Evolutionary conservation across 2,329 filamentous ascomycete genomes (phyloP), one percentile per base, ranked within the genome.

Genomic region (Claviceps sp.): DNA sequence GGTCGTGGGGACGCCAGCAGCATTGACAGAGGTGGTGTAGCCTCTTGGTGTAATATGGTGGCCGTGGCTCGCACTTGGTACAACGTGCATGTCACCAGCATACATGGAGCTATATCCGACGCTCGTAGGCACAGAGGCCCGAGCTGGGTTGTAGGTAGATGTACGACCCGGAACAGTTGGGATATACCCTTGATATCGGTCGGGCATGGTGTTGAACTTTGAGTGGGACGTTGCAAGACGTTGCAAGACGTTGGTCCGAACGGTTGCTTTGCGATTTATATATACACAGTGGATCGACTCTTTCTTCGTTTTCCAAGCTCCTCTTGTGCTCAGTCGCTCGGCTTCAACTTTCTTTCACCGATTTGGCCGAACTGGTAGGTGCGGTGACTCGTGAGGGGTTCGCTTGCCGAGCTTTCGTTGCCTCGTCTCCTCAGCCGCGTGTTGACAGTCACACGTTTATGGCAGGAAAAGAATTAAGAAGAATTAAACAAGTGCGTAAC

Each of bases 81-180:
- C 67, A 56, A 74, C 71, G 56, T 81, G 76, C 53, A 77, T 68
- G 59, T 81, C 78, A 50, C 74, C 72, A 54, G 69, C 68, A 56
- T 78, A 78, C 52, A 72, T 65, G 54, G 72, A 68, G 59, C 67
- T 72, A 61, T 76, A 76, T 24, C 71, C 72, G 50, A 75, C 65
- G 60, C 70, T 71, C 47, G 72, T 68, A 18, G 78, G 78, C 62
- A 81, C 63, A 30, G 77, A 79, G 48, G 74, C 65, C 53, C 77
- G 72, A 52, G 74, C 76, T 47, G 77, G 75, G 51, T 68, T 76
- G 62, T 67, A 64, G 5, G 66, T 67, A 34, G 68, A 69, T 52
- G 75, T 72, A 55, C 74, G 69, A 53, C 70, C 69, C 54, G 72
- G 64, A 49, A 66, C 63, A 50, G 63, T 42, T 9, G 55, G 50